Percentiles rank a stretch among this genome's conserved stretches.
Conservation (phyloP, 345 rosid species). For the Camelina neglecta region DNA sequence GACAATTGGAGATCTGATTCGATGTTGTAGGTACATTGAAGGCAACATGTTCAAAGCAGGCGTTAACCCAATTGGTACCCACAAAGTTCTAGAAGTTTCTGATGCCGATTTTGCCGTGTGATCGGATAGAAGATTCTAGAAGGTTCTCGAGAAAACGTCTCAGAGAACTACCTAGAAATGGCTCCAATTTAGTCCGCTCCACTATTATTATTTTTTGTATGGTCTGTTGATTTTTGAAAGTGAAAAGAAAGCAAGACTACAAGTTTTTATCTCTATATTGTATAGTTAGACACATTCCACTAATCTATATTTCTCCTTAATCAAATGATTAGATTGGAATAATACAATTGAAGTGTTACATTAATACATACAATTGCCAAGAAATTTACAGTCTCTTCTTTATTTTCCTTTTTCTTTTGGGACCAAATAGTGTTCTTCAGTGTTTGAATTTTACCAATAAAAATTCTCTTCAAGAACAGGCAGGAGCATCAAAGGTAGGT, state of each 20-base stretch:
- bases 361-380: constrained; percentile 16
- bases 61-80: constrained; percentile 81
- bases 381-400: not conserved
- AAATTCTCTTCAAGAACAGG: constrained; percentile 51
- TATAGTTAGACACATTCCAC: constrained; percentile 38
- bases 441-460: not conserved
- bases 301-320: constrained; percentile 29
- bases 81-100: constrained; percentile 82
- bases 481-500: constrained; percentile 78
- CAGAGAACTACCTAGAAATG: constrained; percentile 36
- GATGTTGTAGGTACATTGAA: constrained; percentile 78
- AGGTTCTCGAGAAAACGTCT: constrained; percentile 37
- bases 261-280: constrained; percentile 28
- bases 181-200: constrained; percentile 33
- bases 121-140: constrained; percentile 31
- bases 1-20: not conserved
- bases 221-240: constrained; percentile 34
- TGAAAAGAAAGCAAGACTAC: constrained; percentile 37
- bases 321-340: constrained; percentile 22
- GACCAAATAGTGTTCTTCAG: not conserved
- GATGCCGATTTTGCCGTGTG: constrained; percentile 77
- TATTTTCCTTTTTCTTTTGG: too few species aligned
- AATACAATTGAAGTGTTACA: constrained; percentile 9
- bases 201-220: constrained; percentile 14
- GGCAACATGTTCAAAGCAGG: constrained; percentile 84